Conservation (phyloP, 495 filamentous ascomycete genomes). For the Aspergillus haitiensis region DNA sequence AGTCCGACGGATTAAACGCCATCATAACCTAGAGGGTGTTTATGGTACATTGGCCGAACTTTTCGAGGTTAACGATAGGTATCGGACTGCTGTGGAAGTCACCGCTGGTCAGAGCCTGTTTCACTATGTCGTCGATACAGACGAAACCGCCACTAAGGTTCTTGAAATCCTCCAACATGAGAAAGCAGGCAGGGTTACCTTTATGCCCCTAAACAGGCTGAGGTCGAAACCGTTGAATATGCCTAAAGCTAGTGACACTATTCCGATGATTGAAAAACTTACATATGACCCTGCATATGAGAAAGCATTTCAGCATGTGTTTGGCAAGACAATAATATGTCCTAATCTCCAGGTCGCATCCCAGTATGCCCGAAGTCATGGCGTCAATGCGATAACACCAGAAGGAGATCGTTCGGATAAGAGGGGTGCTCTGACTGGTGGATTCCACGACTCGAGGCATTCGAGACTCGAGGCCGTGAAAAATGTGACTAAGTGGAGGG, state of each 20-base stretch:
- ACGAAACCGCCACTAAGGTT: conserved; percentile 78
- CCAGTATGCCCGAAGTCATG: conserved; percentile 87
- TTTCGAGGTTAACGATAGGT: conserved; percentile 78
- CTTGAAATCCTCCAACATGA: conserved; percentile 76
- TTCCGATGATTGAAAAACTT: conserved; percentile 83
- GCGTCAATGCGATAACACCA: conserved; percentile 87
- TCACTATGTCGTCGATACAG: conserved; percentile 94
- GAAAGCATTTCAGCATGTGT: conserved; percentile 86
- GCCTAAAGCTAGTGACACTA: conserved; percentile 81
- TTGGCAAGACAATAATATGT: conserved; percentile 93
- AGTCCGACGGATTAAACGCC: conserved; percentile 74
- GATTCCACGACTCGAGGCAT: conserved; percentile 78
- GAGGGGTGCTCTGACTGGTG: conserved; percentile 90
- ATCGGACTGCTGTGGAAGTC: conserved; percentile 86
- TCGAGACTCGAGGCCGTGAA: conserved; percentile 84
- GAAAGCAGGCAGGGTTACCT: conserved; percentile 85
- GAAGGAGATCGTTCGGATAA: conserved; percentile 93
- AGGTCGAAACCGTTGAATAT: conserved; percentile 66
- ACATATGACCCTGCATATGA: conserved; percentile 76
- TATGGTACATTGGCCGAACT: conserved; percentile 93
- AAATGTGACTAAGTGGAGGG: conserved; percentile 69
- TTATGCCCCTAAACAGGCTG: conserved; percentile 87
- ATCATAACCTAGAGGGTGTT: conserved; percentile 77
- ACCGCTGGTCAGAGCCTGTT: conserved; percentile 92
- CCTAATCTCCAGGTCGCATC: conserved; percentile 81